Evolutionary conservation across 768 basidiomycete genomes (phyloP).

Genomic region (Tylopilus intermedius): DNA sequence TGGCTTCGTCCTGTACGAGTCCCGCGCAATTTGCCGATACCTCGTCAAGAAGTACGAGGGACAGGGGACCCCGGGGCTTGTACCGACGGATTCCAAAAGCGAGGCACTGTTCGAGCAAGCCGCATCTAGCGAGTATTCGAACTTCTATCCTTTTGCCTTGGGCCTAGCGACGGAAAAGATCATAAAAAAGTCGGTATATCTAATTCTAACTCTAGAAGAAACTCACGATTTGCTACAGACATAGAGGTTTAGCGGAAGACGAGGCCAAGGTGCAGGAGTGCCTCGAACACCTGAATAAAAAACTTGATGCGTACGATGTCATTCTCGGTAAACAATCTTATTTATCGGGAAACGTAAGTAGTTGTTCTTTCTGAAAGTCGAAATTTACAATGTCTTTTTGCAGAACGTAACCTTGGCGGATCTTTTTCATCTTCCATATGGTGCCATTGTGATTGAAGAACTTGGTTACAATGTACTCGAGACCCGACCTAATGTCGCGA

Average conservation of each 20-base stretch:
- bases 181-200: conserved; percentile 44
- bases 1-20: conserved; percentile 40
- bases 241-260: conserved; percentile 11
- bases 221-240: conserved; percentile 10
- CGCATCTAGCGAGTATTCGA: conserved; percentile 40
- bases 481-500: conserved; percentile 24
- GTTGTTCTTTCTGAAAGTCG: background rate
- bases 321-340: conserved; percentile 52
- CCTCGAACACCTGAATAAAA: conserved; percentile 28
- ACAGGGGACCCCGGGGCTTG: conserved; percentile 29
- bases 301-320: conserved; percentile 47
- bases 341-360: conserved; percentile 51
- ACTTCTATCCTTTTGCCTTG: conserved; percentile 49
- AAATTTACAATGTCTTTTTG: background rate
- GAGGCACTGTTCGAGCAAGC: conserved; percentile 49
- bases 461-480: conserved; percentile 20
- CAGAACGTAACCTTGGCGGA: conserved; percentile 44
- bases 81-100: conserved; percentile 34
- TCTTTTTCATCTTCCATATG: conserved; percentile 42
- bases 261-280: conserved; percentile 22
- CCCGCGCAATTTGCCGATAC: conserved; percentile 41
- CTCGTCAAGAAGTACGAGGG: conserved; percentile 35
- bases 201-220: background rate
- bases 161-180: conserved; percentile 44
- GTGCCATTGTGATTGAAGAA: conserved; percentile 25